phyloP scores from a whole-genome alignment of 139 green algal genomes.

The Desmodesmus armatus region DNA sequence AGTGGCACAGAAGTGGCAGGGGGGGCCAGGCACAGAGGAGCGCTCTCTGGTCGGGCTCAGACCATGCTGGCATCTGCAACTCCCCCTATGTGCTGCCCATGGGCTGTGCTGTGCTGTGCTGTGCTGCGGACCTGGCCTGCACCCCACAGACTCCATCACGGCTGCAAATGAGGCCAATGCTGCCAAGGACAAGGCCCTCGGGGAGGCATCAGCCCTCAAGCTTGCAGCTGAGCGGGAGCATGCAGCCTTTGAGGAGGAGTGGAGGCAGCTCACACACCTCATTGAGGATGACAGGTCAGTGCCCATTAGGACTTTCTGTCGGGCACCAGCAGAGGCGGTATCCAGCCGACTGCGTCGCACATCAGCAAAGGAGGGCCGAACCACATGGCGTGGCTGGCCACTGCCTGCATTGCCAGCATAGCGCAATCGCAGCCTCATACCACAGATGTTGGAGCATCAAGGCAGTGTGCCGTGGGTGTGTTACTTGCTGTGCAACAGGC shows the following conservation, averaged over 20 bases:
- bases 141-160: conserved; percentile 83
- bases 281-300: conserved; percentile 87
- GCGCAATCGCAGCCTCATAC: neutral
- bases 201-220: conserved; percentile 82
- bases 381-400: neutral
- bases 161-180: conserved; percentile 68
- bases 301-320: no score
- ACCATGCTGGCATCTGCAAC: neutral
- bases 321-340: no score
- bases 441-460: neutral
- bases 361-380: no score
- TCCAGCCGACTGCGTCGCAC: no score
- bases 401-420: neutral
- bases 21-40: no score
- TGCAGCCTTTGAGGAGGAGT: conserved; percentile 88
- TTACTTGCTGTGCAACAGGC: conserved; percentile 9
- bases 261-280: conserved; percentile 82
- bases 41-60: neutral
- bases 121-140: conserved; percentile 58
- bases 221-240: conserved; percentile 87
- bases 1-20: neutral
- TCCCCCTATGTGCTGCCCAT: no score
- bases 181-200: conserved; percentile 80
- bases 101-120: no score
- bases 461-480: neutral